Evolutionary conservation across 306 rosid genomes (phyloP).

Genomic region (Prunus davidiana): DNA sequence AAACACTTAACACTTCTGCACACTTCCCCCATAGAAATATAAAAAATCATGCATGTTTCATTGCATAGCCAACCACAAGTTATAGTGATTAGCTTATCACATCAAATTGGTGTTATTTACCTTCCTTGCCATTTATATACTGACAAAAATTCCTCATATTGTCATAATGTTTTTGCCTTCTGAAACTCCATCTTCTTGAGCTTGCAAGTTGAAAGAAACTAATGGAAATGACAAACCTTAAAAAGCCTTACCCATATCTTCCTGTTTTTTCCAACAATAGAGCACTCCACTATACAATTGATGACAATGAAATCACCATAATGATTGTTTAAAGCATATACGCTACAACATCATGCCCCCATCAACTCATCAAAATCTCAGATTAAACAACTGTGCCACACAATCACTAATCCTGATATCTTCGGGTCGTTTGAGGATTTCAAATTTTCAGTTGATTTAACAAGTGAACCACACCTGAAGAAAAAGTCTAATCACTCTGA

Average conservation of each 20-base stretch:
- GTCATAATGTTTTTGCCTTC: background rate
- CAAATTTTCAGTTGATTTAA: background rate
- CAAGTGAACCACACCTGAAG: background rate
- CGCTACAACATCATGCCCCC: background rate
- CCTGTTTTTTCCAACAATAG: no score
- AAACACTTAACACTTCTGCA: background rate
- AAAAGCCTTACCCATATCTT: no score
- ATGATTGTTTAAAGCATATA: background rate
- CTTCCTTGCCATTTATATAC: background rate
- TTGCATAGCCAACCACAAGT: conserved; percentile 8
- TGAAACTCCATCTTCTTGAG: background rate
- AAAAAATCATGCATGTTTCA: conserved; percentile 12
- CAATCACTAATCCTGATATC: background rate
- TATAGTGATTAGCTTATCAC: background rate
- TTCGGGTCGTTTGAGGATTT: background rate
- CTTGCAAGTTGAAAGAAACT: background rate
- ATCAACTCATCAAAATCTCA: background rate
- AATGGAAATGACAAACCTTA: no score
- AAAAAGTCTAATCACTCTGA: background rate
- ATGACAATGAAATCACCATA: background rate
- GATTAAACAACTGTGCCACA: background rate
- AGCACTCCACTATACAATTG: no score
- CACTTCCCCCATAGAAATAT: conserved; percentile 12
- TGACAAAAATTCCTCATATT: background rate
- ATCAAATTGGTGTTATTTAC: background rate